These are phyloP conservation scores for Penicillium griseofulvum DNA, from an alignment of 2,329 filamentous ascomycete species.

Conservation along the genomic window DNA sequence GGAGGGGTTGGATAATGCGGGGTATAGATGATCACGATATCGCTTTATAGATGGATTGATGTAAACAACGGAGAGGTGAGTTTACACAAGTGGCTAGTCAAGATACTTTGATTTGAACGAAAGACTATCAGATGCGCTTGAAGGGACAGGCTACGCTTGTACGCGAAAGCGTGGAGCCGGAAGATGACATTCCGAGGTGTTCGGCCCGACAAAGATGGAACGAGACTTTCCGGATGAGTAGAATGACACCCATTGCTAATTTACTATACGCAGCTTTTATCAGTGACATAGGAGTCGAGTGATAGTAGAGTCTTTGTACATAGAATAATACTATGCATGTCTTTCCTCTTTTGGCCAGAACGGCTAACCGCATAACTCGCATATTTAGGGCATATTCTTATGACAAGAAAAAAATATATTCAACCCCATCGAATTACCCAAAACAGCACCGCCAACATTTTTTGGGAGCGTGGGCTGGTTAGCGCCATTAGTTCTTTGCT, in stretches of 20 bases:
- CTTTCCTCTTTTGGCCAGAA: background rate
- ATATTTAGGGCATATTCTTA: background rate
- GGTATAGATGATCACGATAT: background rate
- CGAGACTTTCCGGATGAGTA: background rate
- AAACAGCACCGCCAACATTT: background rate
- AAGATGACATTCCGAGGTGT: slow-evolving; percentile 1
- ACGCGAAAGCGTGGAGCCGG: background rate
- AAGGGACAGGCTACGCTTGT: background rate
- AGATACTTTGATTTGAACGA: background rate
- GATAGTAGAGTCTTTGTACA: background rate
- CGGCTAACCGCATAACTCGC: too few relatives aligned
- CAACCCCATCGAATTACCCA: background rate
- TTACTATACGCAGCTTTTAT: background rate
- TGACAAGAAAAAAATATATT: background rate
- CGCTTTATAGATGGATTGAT: background rate
- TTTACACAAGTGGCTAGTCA: background rate
- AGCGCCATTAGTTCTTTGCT: background rate
- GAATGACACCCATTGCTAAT: background rate
- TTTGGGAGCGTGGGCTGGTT: background rate
- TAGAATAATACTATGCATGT: background rate
- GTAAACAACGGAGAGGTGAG: background rate
- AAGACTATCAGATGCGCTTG: background rate
- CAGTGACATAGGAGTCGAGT: too few relatives aligned
- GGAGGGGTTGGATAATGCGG: background rate
- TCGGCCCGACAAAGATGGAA: slow-evolving; percentile 3